phyloP scores from a whole-genome alignment of 2,329 filamentous ascomycete species.

The Aciculosporium take region DNA sequence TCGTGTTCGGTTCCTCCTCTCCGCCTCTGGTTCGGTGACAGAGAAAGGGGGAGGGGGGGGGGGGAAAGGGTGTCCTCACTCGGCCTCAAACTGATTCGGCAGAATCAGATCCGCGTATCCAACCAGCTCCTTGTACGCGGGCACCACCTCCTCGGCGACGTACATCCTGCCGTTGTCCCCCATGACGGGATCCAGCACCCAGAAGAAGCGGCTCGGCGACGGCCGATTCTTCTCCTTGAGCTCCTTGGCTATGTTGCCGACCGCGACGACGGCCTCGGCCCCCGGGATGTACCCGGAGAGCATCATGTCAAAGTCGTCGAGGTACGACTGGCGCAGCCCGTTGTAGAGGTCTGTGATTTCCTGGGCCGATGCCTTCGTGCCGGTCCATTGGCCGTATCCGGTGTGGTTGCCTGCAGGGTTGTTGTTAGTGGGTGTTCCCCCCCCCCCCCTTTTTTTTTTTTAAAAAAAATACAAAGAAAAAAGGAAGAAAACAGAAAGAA shows the following conservation, averaged over 20 bases:
- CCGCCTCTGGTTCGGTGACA: not conserved
- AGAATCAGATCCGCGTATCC: constrained; percentile 78
- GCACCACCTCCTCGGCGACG: constrained; percentile 80
- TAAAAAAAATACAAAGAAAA: constrained; percentile 5
- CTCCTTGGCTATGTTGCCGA: constrained; percentile 72
- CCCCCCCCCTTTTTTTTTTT: not conserved
- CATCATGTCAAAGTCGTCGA: constrained; percentile 87
- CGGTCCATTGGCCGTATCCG: constrained; percentile 78
- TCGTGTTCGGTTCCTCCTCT: too few species aligned
- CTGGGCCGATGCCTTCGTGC: constrained; percentile 63
- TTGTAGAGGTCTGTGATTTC: constrained; percentile 77
- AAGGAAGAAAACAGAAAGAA: too few species aligned
- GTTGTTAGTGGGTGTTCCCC: constrained; percentile 35
- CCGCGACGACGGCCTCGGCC: constrained; percentile 67
- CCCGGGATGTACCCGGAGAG: constrained; percentile 90
- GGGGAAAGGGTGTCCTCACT: constrained; percentile 45
- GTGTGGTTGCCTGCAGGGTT: constrained; percentile 90
- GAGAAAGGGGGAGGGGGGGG: not conserved
- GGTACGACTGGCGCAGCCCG: constrained; percentile 67
- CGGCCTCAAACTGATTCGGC: constrained; percentile 94
- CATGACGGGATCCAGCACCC: constrained; percentile 97
- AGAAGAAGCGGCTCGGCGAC: constrained; percentile 72
- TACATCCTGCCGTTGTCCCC: constrained; percentile 88
- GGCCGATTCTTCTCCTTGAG: constrained; percentile 50
- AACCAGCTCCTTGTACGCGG: constrained; percentile 71